A percentile compares a stretch with the other conserved stretches of the same genome.
Conservation (phyloP, 768 basidiomycete species). For the Agrocybe praecox region DNA sequence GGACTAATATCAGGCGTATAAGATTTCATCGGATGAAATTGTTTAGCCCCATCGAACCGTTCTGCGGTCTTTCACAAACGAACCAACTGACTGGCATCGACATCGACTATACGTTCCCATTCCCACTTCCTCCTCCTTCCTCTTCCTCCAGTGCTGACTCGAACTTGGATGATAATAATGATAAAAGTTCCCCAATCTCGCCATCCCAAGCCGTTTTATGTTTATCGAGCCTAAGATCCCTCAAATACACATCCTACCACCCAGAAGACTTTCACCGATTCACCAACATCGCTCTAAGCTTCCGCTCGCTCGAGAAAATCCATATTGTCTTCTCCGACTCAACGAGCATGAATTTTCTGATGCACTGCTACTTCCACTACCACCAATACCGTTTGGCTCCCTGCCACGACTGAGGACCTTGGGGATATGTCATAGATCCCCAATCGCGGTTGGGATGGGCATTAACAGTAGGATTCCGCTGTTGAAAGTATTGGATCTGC, state of each 20-base stretch:
- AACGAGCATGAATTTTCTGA: conserved; percentile 4
- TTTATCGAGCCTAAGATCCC: conserved; percentile 8
- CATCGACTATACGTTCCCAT: conserved; percentile 18
- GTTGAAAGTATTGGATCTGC: conserved; percentile 7
- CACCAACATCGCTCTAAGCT: neutral
- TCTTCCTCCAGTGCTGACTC: too few species aligned
- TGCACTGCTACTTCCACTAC: neutral
- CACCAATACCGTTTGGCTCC: conserved; percentile 8
- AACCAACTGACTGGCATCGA: conserved; percentile 14
- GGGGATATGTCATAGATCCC: conserved; percentile 10
- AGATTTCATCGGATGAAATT: conserved; percentile 14
- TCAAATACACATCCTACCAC: conserved; percentile 12
- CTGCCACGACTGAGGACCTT: conserved; percentile 9
- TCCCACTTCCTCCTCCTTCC: neutral
- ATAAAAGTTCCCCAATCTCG: too few species aligned
- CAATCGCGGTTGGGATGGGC: conserved; percentile 8
- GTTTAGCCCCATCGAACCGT: conserved; percentile 1
- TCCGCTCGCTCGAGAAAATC: conserved; percentile 7
- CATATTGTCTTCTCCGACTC: conserved; percentile 9
- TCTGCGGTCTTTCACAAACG: conserved; percentile 6
- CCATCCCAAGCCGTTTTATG: conserved; percentile 3
- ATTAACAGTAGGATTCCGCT: conserved; percentile 9
- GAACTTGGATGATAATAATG: too few species aligned
- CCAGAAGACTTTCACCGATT: conserved; percentile 13
- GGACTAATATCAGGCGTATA: conserved; percentile 12